These are phyloP conservation scores for Vigna reflexopilosa DNA, from an alignment of 306 rosid species.

Conservation along the genomic window DNA sequence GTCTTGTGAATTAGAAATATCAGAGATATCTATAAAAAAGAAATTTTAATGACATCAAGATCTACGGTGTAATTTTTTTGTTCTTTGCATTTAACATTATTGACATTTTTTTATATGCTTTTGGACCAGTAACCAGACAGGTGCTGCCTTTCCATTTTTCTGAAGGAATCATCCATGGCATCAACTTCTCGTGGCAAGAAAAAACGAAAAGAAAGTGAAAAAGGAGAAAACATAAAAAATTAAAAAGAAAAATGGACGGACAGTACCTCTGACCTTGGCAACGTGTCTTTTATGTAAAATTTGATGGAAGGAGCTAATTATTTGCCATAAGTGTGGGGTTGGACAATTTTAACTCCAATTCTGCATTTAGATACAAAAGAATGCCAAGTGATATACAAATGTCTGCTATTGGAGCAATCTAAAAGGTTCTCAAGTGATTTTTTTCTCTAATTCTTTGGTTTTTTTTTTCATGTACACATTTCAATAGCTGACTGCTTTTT, in stretches of 20 bases:
- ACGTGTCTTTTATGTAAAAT: not conserved
- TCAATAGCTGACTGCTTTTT: conserved; percentile 40
- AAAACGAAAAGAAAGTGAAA: not conserved
- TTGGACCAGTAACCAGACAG: not conserved
- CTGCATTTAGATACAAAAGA: conserved; percentile 20
- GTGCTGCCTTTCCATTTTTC: not conserved
- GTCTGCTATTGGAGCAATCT: conserved; percentile 19
- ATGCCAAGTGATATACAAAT: conserved; percentile 40
- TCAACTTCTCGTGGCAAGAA: conserved; percentile 10
- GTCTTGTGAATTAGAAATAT: conserved; percentile 19
- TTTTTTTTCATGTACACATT: conserved; percentile 44
- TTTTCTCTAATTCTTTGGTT: conserved; percentile 34
- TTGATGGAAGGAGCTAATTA: not conserved
- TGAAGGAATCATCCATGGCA: not conserved
- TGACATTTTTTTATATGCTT: not conserved
- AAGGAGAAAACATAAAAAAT: not conserved
- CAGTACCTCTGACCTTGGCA: not conserved
- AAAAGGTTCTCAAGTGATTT: conserved; percentile 18
- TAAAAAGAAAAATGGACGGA: not conserved
- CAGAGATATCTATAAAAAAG: not conserved
- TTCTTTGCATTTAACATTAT: conserved; percentile 8
- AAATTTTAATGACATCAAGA: conserved; percentile 16
- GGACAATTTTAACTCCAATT: conserved; percentile 5
- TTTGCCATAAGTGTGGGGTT: not conserved
- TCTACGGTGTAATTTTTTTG: conserved; percentile 25